Conservation (phyloP, 495 filamentous ascomycete species). For the Trichoderma asperelloides region DNA sequence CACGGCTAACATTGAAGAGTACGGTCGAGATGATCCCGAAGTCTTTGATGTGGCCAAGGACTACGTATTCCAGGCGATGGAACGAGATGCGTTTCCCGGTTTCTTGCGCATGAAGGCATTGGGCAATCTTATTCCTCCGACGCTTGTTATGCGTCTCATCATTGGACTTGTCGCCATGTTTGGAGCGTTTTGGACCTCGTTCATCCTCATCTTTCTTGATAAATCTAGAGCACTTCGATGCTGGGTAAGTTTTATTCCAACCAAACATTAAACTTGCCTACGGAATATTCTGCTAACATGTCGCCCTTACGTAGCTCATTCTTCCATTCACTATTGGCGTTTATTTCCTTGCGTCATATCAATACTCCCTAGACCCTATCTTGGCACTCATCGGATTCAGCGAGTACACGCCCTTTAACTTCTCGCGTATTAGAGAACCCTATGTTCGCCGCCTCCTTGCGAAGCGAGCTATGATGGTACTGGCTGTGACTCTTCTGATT, state of each 20-base stretch:
- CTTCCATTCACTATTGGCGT: constrained; percentile 88
- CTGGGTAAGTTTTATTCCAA: constrained; percentile 55
- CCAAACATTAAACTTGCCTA: not conserved
- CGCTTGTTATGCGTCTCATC: constrained; percentile 70
- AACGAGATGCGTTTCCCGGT: constrained; percentile 93
- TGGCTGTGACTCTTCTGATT: constrained; percentile 61
- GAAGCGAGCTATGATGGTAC: constrained; percentile 70
- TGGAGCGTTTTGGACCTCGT: constrained; percentile 87
- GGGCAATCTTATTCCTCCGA: constrained; percentile 86
- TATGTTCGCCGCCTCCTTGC: constrained; percentile 77
- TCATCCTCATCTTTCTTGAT: constrained; percentile 84
- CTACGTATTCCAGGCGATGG: constrained; percentile 99
- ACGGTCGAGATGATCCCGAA: constrained; percentile 88
- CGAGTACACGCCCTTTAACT: constrained; percentile 91
- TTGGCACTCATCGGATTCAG: constrained; percentile 82
- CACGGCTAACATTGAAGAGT: constrained; percentile 74
- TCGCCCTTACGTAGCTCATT: constrained; percentile 51
- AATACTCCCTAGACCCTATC: constrained; percentile 88
- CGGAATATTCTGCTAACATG: constrained; percentile 16
- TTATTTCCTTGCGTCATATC: constrained; percentile 80
- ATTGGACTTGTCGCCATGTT: constrained; percentile 83
- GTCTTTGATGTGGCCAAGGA: constrained; percentile 96
- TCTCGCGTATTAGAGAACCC: constrained; percentile 74
- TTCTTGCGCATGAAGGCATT: constrained; percentile 92
- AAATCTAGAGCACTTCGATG: constrained; percentile 61